phyloP scores from a whole-genome alignment of 2,329 filamentous ascomycete genomes.

The Clonostachys byssicola region DNA sequence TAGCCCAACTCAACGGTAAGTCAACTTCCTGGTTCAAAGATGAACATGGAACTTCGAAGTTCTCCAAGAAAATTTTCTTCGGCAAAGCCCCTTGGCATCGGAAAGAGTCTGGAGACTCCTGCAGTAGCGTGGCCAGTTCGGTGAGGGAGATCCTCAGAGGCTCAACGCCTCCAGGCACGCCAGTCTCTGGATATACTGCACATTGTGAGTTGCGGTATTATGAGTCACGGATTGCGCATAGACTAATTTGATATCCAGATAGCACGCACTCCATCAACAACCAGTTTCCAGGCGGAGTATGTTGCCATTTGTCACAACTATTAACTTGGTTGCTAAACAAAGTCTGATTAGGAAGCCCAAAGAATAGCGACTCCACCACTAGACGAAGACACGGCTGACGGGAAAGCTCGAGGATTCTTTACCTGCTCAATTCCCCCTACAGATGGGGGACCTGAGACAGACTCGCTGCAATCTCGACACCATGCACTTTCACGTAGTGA shows the following conservation, averaged over 20 bases:
- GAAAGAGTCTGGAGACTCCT: constrained; percentile 29
- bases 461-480: constrained; percentile 5
- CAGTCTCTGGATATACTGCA: not conserved
- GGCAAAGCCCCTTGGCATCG: constrained; percentile 32
- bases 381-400: constrained; percentile 28
- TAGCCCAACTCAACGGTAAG: not conserved
- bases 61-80: constrained; percentile 28
- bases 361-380: constrained; percentile 42
- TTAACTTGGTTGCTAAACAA: too few species aligned
- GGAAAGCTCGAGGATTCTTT: constrained; percentile 35
- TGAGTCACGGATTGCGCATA: not conserved
- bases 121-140: constrained; percentile 33
- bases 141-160: constrained; percentile 31
- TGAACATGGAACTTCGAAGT: constrained; percentile 16
- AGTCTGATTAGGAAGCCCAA: constrained; percentile 38
- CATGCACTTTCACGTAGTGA: constrained; percentile 4
- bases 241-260: constrained; percentile 1
- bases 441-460: constrained; percentile 1
- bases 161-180: constrained; percentile 13
- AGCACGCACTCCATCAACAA: constrained; percentile 7
- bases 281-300: constrained; percentile 27
- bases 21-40: constrained; percentile 20
- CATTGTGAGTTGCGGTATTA: not conserved
- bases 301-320: constrained; percentile 2
- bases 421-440: constrained; percentile 27